These are phyloP conservation scores for Gnaphalium uliginosum DNA, from an alignment of 129 eudicot genomes.

Conservation along the genomic window DNA sequence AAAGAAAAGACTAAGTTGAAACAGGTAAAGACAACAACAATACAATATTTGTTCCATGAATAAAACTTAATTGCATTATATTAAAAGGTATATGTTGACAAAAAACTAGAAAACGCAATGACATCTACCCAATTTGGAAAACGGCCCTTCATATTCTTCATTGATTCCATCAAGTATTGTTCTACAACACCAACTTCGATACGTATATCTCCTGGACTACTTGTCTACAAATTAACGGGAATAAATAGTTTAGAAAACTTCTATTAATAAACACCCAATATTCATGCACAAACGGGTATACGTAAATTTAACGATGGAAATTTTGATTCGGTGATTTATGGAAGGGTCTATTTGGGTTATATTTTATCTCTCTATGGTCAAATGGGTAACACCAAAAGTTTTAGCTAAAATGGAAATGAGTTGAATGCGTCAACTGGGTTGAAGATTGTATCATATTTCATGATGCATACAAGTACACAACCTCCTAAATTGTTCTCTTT, in stretches of 20 bases:
- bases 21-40: conserved; percentile 4
- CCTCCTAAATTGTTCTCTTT: background rate
- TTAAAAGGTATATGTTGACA: conserved; percentile 69
- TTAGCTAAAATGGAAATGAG: background rate
- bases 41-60: conserved; percentile 23
- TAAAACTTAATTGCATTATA: background rate
- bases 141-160: conserved; percentile 56
- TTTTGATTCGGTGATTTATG: background rate
- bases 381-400: background rate
- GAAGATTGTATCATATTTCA: background rate
- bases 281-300: background rate
- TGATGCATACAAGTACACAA: background rate
- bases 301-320: background rate
- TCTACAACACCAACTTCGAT: conserved; percentile 85
- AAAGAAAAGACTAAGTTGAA: background rate
- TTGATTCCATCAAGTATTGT: conserved; percentile 58
- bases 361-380: background rate
- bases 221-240: conserved; percentile 51
- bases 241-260: background rate
- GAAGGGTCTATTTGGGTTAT: background rate
- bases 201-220: conserved; percentile 57
- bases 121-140: conserved; percentile 95
- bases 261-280: background rate
- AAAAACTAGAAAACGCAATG: conserved; percentile 66
- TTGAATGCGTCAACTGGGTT: background rate